Base-by-base conservation (phyloP, 805 yeast genomes). In the Nakazawaea molendinolei region DNA sequence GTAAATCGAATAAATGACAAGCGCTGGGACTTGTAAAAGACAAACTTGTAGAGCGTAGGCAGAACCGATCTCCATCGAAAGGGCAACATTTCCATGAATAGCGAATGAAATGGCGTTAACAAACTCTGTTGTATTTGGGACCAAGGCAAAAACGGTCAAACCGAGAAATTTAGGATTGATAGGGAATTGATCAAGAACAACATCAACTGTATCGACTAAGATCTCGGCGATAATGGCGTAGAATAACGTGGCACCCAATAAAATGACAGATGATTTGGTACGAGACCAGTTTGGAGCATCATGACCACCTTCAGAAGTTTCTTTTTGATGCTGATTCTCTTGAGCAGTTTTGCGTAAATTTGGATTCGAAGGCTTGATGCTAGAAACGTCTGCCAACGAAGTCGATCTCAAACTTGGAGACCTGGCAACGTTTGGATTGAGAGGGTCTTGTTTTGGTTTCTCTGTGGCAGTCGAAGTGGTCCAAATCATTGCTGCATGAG, bases 281-380 rank as follows among this genome's bases (percentile, higher is more conserved):
- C 90, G 73, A 5, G 95, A 80, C 98, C 98, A 92, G 54, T 92
- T 92, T 31, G 98, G 97, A 0, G 97, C 94, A 55, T 87, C 97
- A 48, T 90, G 97, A 1, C 95, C 94, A 5, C 82, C 55, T 9
- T 49, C 56, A 27, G 56, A 64, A 39, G 49, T 57, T 29, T 42
- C 42, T 18, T 33, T 22, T 13, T 10, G 36, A 39, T 15, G 45
- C 35, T 25, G 30, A 33, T 36, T 44, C 27, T 26, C 38, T 28
- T 36, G 40, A 31, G 17, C 28, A 24, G 25, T 15, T 28, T 36
- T 33, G 33, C 27, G 33, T 14, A 23, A 26, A 14, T 23, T 36
- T 29, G 9, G 31, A 10, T 18, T 36, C 13, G 30, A 18, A 35
- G 39, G 33, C 10, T 10, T 34, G 33, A 16, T 17, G 41, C 14